Conservation (phyloP, 106 monocot species). For the Dendrobium nobile region DNA sequence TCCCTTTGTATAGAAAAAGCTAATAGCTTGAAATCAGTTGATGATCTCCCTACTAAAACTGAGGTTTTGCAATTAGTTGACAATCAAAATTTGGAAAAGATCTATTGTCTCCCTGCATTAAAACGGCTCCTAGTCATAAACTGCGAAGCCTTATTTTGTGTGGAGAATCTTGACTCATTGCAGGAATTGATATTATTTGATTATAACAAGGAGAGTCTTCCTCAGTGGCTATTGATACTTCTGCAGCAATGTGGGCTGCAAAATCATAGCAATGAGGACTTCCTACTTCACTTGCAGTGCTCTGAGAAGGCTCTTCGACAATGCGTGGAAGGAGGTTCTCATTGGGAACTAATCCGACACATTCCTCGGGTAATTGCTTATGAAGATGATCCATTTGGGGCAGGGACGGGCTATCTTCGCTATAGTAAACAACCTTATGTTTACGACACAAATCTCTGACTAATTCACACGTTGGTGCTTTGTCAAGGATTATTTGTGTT, state of each 20-base stretch:
- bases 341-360: slow-evolving; percentile 28
- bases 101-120: slow-evolving; percentile 1
- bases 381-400: neutral
- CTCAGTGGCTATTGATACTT: slow-evolving; percentile 14
- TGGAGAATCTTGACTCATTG: neutral
- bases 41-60: neutral
- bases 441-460: slow-evolving; percentile 19
- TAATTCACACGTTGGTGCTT: too few relatives aligned
- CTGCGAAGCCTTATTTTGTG: neutral
- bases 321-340: slow-evolving; percentile 19
- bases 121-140: neutral
- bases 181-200: neutral
- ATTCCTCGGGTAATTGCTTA: slow-evolving; percentile 15
- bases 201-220: slow-evolving; percentile 3
- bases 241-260: neutral
- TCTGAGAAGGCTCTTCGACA: slow-evolving; percentile 2
- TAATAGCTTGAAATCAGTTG: neutral
- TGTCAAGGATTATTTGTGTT: too few relatives aligned
- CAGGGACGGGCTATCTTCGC: slow-evolving; percentile 9
- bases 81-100: neutral
- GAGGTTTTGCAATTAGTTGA: neutral
- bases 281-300: slow-evolving; percentile 10
- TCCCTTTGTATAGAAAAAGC: neutral
- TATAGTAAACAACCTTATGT: slow-evolving; percentile 22
- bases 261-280: neutral